Evolutionary conservation across 106 monocot species (phyloP), one percentile per base, ranked within the genome.

Genomic region (Platanthera zijinensis): DNA sequence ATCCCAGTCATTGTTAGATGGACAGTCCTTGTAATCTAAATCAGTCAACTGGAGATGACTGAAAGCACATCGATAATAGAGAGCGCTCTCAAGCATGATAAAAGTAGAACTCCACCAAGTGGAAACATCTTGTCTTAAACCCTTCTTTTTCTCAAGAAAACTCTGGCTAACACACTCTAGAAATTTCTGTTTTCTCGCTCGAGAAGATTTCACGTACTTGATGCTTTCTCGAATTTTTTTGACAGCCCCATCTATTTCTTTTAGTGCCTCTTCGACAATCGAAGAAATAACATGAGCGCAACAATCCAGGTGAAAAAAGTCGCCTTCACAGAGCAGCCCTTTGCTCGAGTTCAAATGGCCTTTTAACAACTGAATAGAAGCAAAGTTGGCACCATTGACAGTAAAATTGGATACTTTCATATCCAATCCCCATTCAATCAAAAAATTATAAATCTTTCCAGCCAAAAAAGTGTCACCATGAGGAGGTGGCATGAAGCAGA

Each of bases 81-180:
- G 21, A 67, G 63, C 77, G 51, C 66, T 77, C 39, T 77, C 66
- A 19, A 77, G 77, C 76, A 76, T 76, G 30, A 61, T 47, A 61
- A 76, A 76, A 4, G 57, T 76, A 63, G 77, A 77, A 22, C 15
- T 66, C 77, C 77, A 77, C 61, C 77, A 59, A 77, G 63, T 77
- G 13, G 64, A 15, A 64, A 77, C 63, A 77, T 77, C 77, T 51
- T 77, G 47, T 50, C 66, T 62, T 47, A 77, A 61, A 67, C 59
- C 77, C 50, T 51, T 77, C 50, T 51, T 77, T 46, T 50, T 14
- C 11, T 63, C 59, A 66, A 63, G 48, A 18, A 22, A 77, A 50
- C 22, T 19, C 50, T 51, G 72, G 19, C 22, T 51, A 72, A 77
- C 64, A 63, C 77, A 77, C 3, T 77, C 61, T 17, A 77, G 50